Evolutionary conservation across 1,139 yeast genomes (phyloP), one percentile per base, ranked within the genome.

Genomic region (Lodderomyces parapsilosis): DNA sequence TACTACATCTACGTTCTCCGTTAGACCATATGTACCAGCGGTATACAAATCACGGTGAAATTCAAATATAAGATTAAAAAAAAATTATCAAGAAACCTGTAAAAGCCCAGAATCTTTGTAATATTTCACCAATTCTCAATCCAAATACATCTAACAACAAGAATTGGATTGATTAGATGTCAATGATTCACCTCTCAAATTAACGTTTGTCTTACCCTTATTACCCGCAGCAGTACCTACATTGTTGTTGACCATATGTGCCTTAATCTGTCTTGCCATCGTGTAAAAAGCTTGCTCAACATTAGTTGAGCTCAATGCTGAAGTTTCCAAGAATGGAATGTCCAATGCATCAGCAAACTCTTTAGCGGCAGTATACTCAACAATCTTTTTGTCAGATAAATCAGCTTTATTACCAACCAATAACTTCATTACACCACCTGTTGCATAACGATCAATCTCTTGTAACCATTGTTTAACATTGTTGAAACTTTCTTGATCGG

Each of bases 391-490:
- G 62, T 91, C 97, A 40, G 87, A 77, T 65, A 93, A 77, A 71
- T 93, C 99, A 49, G 96, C 91, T 76, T 93, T 93, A 76, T 93
- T 93, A 58, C 99, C 99, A 40, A 93, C 98, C 54, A 93, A 77
- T 63, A 93, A 76, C 74, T 93, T 93, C 84, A 89, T 86, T 41
- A 93, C 99, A 36, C 97, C 96, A 51, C 96, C 96, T 19, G 97
- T 91, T 47, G 98, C 99, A 68, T 91, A 93, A 60, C 98, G 86
- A 70, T 93, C 99, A 60, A 93, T 93, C 68, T 93, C 99, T 71
- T 91, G 98, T 67, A 93, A 78, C 99, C 99, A 93, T 70, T 90
- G 96, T 72, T 91, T 91, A 58, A 93, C 98, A 63, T 94, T 91
- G 71, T 90, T 89, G 75, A 93, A 93, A 39, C 96, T 86, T 65